Percentiles rank a stretch among this genome's conserved stretches.
phyloP scores from a whole-genome alignment of 129 eudicot species.

The Rutidosis leptorrhynchoides region DNA sequence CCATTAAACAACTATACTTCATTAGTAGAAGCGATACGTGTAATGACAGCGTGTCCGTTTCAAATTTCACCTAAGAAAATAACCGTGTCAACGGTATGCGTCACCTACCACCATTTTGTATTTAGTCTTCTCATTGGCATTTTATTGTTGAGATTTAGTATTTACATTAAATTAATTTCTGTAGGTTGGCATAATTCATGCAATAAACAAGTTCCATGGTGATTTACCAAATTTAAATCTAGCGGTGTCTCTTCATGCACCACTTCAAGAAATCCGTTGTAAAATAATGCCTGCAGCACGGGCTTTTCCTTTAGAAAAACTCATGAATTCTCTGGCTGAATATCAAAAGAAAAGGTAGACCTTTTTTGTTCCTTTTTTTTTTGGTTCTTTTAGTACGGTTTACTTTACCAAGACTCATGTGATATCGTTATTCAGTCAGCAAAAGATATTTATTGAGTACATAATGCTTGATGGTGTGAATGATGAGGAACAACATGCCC shows the following conservation, averaged over 20 bases:
- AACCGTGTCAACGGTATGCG: slow-evolving; percentile 84
- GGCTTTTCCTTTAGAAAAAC: slow-evolving; percentile 90
- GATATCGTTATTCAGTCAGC: slow-evolving; percentile 58
- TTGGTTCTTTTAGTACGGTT: not conserved
- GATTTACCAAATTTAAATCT: slow-evolving; percentile 79
- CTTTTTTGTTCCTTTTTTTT: not conserved
- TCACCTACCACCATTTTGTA: slow-evolving; percentile 8
- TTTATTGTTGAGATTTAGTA: not conserved
- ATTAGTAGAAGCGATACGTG: slow-evolving; percentile 74
- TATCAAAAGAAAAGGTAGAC: slow-evolving; percentile 75
- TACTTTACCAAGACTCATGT: slow-evolving; percentile 26
- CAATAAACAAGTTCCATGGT: slow-evolving; percentile 75
- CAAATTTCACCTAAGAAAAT: slow-evolving; percentile 81
- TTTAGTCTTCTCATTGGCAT: slow-evolving; percentile 9
- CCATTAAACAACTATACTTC: slow-evolving; percentile 88
- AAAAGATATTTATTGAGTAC: slow-evolving; percentile 88
- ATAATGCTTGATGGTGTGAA: slow-evolving; percentile 98
- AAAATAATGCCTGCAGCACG: slow-evolving; percentile 98
- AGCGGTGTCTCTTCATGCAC: slow-evolving; percentile 98
- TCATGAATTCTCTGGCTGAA: slow-evolving; percentile 72
- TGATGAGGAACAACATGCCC: slow-evolving; percentile 91
- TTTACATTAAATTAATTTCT: not conserved
- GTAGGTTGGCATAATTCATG: slow-evolving; percentile 94
- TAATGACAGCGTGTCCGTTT: slow-evolving; percentile 81
- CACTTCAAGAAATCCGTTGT: slow-evolving; percentile 91